Percentiles rank a stretch among this genome's conserved stretches.
These are phyloP conservation scores for Lachancea quebecensis DNA, from an alignment of 805 yeast species.

Conservation along the genomic window DNA sequence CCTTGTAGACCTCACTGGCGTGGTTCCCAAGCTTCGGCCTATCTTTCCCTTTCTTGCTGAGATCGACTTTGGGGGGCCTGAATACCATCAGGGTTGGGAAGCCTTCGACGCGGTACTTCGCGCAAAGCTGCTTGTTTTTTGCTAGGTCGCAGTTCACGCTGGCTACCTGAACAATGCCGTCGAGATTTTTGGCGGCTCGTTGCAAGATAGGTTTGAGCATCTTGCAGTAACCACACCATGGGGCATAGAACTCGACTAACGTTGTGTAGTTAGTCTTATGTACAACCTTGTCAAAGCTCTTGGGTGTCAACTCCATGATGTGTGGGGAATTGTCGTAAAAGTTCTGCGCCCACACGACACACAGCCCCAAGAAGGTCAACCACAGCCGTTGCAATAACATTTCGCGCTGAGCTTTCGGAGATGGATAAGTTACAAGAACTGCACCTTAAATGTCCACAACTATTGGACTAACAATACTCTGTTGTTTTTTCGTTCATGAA, in stretches of 20 bases:
- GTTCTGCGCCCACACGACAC: constrained; percentile 14
- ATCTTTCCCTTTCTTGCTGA: constrained; percentile 19
- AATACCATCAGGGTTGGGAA: constrained; percentile 80
- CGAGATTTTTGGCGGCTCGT: constrained; percentile 55
- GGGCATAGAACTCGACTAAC: constrained; percentile 86
- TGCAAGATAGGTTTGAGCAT: constrained; percentile 56
- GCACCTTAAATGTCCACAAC: too few species aligned
- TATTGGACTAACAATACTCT: too few species aligned
- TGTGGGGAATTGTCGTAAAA: constrained; percentile 31
- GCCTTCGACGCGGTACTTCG: constrained; percentile 57
- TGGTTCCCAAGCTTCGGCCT: constrained; percentile 25
- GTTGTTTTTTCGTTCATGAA: too few species aligned
- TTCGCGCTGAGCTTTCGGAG: too few species aligned
- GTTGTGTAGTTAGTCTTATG: constrained; percentile 68
- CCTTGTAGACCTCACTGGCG: constrained; percentile 51
- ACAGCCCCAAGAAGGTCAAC: background rate
- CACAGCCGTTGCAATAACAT: background rate
- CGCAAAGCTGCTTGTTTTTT: constrained; percentile 62
- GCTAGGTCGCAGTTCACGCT: constrained; percentile 82
- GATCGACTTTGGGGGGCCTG: constrained; percentile 64
- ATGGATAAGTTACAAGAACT: too few species aligned
- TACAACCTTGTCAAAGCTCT: constrained; percentile 60
- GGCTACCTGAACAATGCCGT: constrained; percentile 56
- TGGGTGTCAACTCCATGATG: constrained; percentile 49
- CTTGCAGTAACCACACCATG: constrained; percentile 96